Evolutionary conservation across 2,329 filamentous ascomycete species (phyloP).

Genomic region (Pleoardoris graminearum): DNA sequence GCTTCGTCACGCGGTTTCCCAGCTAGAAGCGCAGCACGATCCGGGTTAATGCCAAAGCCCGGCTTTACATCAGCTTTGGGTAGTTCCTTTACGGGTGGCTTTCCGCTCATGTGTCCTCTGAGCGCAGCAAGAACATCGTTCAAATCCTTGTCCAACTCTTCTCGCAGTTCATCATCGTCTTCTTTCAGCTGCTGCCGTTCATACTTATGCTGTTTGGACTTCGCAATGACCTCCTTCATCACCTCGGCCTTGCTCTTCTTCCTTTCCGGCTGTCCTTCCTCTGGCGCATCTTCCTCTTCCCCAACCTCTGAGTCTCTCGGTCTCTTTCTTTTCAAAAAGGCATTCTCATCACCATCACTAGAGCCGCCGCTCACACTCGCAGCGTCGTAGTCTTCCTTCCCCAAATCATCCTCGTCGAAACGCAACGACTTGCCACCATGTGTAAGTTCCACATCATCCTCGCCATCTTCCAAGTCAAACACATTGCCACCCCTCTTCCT

Average conservation of each 20-base stretch:
- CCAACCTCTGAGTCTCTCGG: slow-evolving; percentile 53
- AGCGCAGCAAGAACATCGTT: slow-evolving; percentile 75
- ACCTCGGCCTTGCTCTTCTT: slow-evolving; percentile 97
- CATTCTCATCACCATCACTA: slow-evolving; percentile 46
- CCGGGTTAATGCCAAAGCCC: slow-evolving; percentile 59
- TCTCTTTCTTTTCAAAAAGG: slow-evolving; percentile 48
- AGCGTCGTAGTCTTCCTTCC: slow-evolving; percentile 76
- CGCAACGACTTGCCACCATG: slow-evolving; percentile 78
- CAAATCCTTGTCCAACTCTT: slow-evolving; percentile 82
- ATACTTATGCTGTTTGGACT: slow-evolving; percentile 94
- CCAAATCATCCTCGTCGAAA: slow-evolving; percentile 58
- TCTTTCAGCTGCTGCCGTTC: slow-evolving; percentile 92
- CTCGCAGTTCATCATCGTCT: slow-evolving; percentile 84
- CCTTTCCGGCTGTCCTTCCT: slow-evolving; percentile 67
- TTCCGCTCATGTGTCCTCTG: slow-evolving; percentile 58
- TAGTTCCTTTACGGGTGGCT: slow-evolving; percentile 47
- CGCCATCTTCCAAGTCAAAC: slow-evolving; percentile 89
- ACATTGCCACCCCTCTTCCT: slow-evolving; percentile 75
- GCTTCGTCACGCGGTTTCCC: slow-evolving; percentile 67
- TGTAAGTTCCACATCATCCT: slow-evolving; percentile 72
- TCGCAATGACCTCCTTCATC: slow-evolving; percentile 96
- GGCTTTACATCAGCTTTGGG: slow-evolving; percentile 44
- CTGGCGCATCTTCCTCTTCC: slow-evolving; percentile 39
- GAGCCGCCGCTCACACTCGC: slow-evolving; percentile 65
- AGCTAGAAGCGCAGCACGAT: slow-evolving; percentile 63